A percentile compares a stretch with the other conserved stretches of the same genome.
Evolutionary conservation across 352 stramenopile genomes (phyloP).

Genomic region (Globisporangium paddicum): DNA sequence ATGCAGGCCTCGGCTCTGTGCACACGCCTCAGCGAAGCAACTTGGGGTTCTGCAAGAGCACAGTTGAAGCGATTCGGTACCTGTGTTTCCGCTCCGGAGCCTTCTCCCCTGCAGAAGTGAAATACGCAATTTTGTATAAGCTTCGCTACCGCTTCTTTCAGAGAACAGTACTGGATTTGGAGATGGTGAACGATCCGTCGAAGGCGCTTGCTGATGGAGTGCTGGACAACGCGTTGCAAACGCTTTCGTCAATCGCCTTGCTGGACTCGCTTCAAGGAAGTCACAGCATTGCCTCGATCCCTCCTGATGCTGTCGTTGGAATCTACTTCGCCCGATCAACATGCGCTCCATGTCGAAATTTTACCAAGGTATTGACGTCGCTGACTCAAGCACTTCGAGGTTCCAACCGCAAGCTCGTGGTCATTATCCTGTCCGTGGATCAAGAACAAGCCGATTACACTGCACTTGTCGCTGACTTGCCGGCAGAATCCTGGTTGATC

Average conservation of each 20-base stretch:
- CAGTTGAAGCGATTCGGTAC: slow-evolving; percentile 72
- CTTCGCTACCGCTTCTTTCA: slow-evolving; percentile 65
- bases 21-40: slow-evolving; percentile 71
- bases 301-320: slow-evolving; percentile 52
- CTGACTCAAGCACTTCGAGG: slow-evolving; percentile 43
- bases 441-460: slow-evolving; percentile 55
- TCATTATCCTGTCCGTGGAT: slow-evolving; percentile 80
- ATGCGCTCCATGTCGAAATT: slow-evolving; percentile 39
- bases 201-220: slow-evolving; percentile 41
- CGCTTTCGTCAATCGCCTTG: slow-evolving; percentile 54
- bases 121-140: slow-evolving; percentile 65
- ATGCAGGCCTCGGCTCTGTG: slow-evolving; percentile 23
- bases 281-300: slow-evolving; percentile 45
- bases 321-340: slow-evolving; percentile 69
- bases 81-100: slow-evolving; percentile 50
- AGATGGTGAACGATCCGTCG: slow-evolving; percentile 47
- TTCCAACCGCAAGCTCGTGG: slow-evolving; percentile 42
- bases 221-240: slow-evolving; percentile 53
- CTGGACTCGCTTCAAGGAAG: slow-evolving; percentile 74
- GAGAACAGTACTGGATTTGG: slow-evolving; percentile 47
- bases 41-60: slow-evolving; percentile 78
- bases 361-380: slow-evolving; percentile 44
- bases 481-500: slow-evolving; percentile 53
- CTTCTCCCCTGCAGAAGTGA: slow-evolving; percentile 57
- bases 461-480: slow-evolving; percentile 47